Evolutionary conservation across 371 early-diverging fungal genomes (phyloP).

Genomic region (Syncephalastrum monosporum): DNA sequence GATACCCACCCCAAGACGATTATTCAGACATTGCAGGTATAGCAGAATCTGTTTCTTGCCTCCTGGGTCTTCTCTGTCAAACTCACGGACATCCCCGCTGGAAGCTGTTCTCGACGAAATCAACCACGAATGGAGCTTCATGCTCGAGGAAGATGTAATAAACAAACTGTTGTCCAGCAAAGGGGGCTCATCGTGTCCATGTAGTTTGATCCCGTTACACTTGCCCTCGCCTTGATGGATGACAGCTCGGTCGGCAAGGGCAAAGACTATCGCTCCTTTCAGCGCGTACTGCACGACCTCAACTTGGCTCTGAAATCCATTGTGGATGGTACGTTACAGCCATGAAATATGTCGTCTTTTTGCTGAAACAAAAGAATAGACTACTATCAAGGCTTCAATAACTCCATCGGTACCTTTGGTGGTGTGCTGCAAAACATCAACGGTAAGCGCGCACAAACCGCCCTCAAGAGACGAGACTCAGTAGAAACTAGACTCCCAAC

Average conservation of each 20-base stretch:
- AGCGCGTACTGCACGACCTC: conserved; percentile 65
- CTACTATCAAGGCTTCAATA: conserved; percentile 90
- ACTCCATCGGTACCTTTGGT: conserved; percentile 89
- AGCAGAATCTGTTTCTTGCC: background rate
- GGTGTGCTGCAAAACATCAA: conserved; percentile 85
- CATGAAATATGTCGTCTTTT: background rate
- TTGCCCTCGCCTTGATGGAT: conserved; percentile 86
- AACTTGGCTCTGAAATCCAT: conserved; percentile 84
- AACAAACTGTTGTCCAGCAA: background rate
- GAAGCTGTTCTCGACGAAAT: conserved; percentile 51
- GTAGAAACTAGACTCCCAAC: conserved; percentile 53
- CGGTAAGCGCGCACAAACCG: conserved; percentile 37
- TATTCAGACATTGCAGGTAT: conserved; percentile 41
- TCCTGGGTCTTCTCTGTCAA: no score
- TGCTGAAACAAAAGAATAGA: conserved; percentile 46
- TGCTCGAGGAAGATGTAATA: conserved; percentile 58
- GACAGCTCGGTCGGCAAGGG: conserved; percentile 75
- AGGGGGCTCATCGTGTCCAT: background rate
- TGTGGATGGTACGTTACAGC: conserved; percentile 68
- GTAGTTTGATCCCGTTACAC: conserved; percentile 89
- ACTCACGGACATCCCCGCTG: background rate
- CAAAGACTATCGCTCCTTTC: conserved; percentile 76
- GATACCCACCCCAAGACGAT: conserved; percentile 12
- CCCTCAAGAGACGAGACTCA: conserved; percentile 16
- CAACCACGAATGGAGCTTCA: conserved; percentile 62